Evolutionary conservation across 2,329 filamentous ascomycete species (phyloP).

Genomic region (Alternaria atra): DNA sequence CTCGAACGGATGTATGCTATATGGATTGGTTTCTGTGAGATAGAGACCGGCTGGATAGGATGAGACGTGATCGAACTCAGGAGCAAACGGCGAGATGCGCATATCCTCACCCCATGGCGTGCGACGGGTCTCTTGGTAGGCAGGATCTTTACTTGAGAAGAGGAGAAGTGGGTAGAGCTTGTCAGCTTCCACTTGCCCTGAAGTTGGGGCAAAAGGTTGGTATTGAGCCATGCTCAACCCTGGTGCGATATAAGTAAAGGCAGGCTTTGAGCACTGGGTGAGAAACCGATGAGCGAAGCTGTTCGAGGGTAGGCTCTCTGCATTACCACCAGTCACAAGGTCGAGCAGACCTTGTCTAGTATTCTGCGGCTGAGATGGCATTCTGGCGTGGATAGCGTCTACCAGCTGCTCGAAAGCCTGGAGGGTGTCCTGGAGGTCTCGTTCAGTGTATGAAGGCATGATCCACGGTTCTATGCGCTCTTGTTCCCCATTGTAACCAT

Average conservation of each 20-base stretch:
- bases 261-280: neutral
- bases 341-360: constrained; percentile 15
- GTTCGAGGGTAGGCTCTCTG: constrained; percentile 7
- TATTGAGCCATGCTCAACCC: constrained; percentile 8
- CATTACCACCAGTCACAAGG: constrained; percentile 12
- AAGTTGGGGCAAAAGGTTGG: constrained; percentile 10
- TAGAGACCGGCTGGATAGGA: no score
- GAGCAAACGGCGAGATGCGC: no score
- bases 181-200: constrained; percentile 3
- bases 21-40: no score
- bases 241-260: constrained; percentile 6
- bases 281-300: constrained; percentile 12
- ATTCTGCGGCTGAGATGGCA: constrained; percentile 15
- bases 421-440: constrained; percentile 12
- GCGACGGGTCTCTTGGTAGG: no score
- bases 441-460: constrained; percentile 15
- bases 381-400: constrained; percentile 12
- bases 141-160: neutral
- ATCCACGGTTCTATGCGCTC: constrained; percentile 11
- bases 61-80: no score
- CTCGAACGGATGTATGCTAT: no score
- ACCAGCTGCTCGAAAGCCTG: constrained; percentile 15
- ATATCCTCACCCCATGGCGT: no score
- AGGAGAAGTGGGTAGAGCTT: constrained; percentile 17
- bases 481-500: neutral